Conservation (phyloP, 169 alveolate species). For the Cyclospora cayetanensis region DNA sequence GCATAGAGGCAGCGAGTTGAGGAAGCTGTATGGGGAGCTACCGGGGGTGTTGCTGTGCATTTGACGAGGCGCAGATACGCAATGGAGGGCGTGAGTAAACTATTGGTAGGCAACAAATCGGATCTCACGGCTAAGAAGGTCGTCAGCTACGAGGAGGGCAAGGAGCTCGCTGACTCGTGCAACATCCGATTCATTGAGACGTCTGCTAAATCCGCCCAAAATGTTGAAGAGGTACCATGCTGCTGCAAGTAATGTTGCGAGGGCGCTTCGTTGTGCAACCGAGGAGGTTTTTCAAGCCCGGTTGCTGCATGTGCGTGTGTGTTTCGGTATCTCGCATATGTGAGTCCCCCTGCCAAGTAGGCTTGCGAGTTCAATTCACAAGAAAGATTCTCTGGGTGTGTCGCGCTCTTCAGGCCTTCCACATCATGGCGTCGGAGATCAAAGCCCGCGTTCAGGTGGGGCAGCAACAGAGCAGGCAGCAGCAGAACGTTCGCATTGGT, state of each 20-base stretch:
- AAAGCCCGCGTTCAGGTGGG: constrained; percentile 74
- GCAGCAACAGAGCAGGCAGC: constrained; percentile 54
- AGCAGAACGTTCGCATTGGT: constrained; percentile 28
- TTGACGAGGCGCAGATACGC: constrained; percentile 81
- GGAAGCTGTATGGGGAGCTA: too few relatives aligned
- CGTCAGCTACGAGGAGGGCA: constrained; percentile 79
- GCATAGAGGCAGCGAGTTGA: too few relatives aligned
- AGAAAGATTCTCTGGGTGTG: too few relatives aligned
- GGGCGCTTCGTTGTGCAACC: neutral
- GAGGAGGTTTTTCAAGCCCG: neutral
- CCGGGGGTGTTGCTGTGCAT: too few relatives aligned
- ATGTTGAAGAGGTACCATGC: constrained; percentile 83
- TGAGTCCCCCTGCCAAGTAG: too few relatives aligned
- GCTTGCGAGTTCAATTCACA: too few relatives aligned
- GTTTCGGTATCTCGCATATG: too few relatives aligned
- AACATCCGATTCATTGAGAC: constrained; percentile 84
- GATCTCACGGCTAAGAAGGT: constrained; percentile 84
- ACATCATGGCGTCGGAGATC: constrained; percentile 77
- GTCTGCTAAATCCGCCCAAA: constrained; percentile 85
- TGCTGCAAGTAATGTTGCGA: neutral
- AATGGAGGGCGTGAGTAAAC: constrained; percentile 88
- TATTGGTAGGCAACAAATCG: constrained; percentile 95
- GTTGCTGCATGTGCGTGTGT: too few relatives aligned
- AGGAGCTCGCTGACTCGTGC: constrained; percentile 82
- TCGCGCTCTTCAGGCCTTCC: constrained; percentile 73